Conservation (phyloP, 148 eudicot species). For the Vaccinium corymbosum region DNA sequence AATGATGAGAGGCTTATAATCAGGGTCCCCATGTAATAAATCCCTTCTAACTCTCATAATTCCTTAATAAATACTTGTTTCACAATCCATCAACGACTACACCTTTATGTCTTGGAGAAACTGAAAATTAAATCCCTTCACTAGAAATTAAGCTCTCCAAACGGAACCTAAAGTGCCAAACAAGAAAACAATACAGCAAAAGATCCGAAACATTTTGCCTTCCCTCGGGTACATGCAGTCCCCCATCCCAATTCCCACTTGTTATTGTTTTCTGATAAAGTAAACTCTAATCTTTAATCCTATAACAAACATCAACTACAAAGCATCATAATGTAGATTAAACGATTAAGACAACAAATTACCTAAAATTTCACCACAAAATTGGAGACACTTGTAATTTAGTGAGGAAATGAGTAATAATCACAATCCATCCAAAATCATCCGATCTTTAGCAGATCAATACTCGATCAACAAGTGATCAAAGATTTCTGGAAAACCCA, state of each 20-base stretch:
- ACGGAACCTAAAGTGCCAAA: slow-evolving; percentile 9
- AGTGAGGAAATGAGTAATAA: slow-evolving; percentile 32
- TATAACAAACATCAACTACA: neutral
- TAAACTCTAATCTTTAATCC: slow-evolving; percentile 1
- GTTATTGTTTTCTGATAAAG: neutral
- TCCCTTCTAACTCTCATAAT: neutral
- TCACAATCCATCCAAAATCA: slow-evolving; percentile 35
- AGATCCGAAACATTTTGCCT: slow-evolving; percentile 14
- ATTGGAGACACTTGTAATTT: slow-evolving; percentile 14
- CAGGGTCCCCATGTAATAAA: neutral
- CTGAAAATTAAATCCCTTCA: neutral
- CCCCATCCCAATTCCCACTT: neutral
- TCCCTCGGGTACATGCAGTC: too few species aligned
- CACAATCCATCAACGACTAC: neutral
- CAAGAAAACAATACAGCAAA: neutral
- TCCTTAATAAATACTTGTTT: neutral
- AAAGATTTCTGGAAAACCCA: slow-evolving; percentile 21
- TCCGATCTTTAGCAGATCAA: slow-evolving; percentile 55
- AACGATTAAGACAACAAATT: slow-evolving; percentile 18
- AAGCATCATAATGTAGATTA: slow-evolving; percentile 27
- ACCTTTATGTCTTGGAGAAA: neutral
- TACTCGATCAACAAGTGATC: slow-evolving; percentile 40
- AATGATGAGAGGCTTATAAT: neutral
- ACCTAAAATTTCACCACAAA: slow-evolving; percentile 19
- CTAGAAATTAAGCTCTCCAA: neutral